Conservation (phyloP, 306 rosid genomes). For the Geum urbanum region DNA sequence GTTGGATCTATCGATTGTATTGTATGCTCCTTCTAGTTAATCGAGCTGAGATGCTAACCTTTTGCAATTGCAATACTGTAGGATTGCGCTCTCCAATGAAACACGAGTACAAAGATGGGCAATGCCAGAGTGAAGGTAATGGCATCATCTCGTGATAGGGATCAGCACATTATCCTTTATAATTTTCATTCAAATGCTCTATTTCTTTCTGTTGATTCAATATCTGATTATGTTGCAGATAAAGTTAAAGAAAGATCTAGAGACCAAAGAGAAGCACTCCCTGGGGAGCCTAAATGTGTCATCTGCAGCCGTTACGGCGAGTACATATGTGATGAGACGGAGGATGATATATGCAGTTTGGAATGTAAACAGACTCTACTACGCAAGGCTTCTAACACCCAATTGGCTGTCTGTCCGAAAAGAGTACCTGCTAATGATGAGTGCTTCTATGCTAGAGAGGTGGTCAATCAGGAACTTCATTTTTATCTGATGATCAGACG, state of each 20-base stretch:
- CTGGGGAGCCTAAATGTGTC: conserved; percentile 68
- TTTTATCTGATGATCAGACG: conserved; percentile 36
- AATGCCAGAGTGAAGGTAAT: background rate
- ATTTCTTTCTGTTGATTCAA: conserved; percentile 1
- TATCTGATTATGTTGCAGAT: conserved; percentile 28
- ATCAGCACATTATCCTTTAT: background rate
- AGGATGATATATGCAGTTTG: conserved; percentile 80
- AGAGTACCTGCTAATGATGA: conserved; percentile 56
- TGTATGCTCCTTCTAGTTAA: background rate
- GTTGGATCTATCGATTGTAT: background rate
- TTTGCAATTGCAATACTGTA: background rate
- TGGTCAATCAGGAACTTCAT: conserved; percentile 24
- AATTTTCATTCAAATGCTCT: background rate
- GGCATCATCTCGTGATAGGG: background rate
- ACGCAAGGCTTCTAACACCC: conserved; percentile 31
- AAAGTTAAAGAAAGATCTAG: conserved; percentile 47
- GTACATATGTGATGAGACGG: conserved; percentile 75
- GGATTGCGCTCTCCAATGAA: conserved; percentile 8
- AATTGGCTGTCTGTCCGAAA: conserved; percentile 26
- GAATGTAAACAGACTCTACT: conserved; percentile 65
- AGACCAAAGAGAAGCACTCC: conserved; percentile 71
- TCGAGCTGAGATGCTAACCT: background rate
- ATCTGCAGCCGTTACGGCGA: conserved; percentile 80
- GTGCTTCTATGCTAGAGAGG: conserved; percentile 69
- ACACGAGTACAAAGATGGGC: background rate